Evolutionary conservation across 2,329 filamentous ascomycete species (phyloP).

Genomic region (Phaeosphaeriaceae sp.): DNA sequence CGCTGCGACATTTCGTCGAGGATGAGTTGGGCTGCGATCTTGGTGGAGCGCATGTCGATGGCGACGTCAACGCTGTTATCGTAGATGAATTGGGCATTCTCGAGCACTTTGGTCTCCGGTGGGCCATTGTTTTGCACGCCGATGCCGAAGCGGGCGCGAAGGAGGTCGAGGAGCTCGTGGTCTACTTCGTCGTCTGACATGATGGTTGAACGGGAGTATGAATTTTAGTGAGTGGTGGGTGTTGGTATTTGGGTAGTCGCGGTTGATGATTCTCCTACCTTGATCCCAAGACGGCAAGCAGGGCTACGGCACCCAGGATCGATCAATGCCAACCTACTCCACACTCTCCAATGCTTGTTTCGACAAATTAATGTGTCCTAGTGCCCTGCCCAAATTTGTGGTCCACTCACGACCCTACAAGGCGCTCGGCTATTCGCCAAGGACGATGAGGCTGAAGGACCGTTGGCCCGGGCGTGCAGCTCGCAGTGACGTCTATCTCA

Average conservation of each 20-base stretch:
- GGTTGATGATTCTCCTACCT: neutral
- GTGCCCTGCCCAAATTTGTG: neutral
- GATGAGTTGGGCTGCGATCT: constrained; percentile 80
- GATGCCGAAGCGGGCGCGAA: constrained; percentile 78
- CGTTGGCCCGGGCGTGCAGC: constrained; percentile 21
- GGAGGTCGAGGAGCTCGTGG: constrained; percentile 82
- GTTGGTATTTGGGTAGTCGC: neutral
- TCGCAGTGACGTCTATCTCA: constrained; percentile 32
- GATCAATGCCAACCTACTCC: neutral
- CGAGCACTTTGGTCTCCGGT: constrained; percentile 81
- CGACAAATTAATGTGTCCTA: neutral
- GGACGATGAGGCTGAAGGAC: constrained; percentile 28
- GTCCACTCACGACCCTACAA: constrained; percentile 16
- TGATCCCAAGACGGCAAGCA: neutral
- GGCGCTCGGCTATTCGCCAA: constrained; percentile 31
- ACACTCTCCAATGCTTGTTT: neutral
- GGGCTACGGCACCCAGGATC: neutral
- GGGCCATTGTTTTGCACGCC: constrained; percentile 62
- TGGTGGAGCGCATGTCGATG: constrained; percentile 81
- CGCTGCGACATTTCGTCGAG: constrained; percentile 83
- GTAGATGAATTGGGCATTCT: constrained; percentile 84
- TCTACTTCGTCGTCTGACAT: constrained; percentile 96
- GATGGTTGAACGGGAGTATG: constrained; percentile 19
- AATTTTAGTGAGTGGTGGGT: too few relatives aligned
- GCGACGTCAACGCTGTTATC: constrained; percentile 94